phyloP scores from a whole-genome alignment of 2,329 filamentous ascomycete species.

The Colletotrichum tropicicola region DNA sequence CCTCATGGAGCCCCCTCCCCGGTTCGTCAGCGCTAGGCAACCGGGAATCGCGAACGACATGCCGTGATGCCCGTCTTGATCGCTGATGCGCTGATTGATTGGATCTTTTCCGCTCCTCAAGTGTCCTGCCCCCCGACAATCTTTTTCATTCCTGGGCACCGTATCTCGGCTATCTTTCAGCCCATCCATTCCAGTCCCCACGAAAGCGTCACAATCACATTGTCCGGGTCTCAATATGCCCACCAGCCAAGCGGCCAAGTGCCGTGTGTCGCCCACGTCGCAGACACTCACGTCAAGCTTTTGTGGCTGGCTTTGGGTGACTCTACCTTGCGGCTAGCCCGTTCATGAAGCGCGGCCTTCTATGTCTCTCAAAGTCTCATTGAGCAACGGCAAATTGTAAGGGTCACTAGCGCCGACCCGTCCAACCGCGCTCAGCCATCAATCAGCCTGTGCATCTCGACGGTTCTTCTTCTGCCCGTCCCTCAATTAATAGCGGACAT shows the following conservation, averaged over 20 bases:
- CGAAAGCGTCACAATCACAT: too few relatives aligned
- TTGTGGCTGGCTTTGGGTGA: slow-evolving; percentile 11
- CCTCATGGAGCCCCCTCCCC: neutral
- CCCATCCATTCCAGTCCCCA: too few relatives aligned
- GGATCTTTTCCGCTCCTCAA: too few relatives aligned
- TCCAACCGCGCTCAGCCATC: neutral
- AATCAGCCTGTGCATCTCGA: neutral
- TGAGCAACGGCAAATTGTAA: neutral
- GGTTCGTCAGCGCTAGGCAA: slow-evolving; percentile 13
- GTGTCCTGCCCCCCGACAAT: too few relatives aligned
- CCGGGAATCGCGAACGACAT: too few relatives aligned
- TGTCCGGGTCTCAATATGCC: neutral
- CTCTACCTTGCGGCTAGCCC: slow-evolving; percentile 3
- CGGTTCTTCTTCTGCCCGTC: neutral
- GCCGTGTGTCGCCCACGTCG: neutral
- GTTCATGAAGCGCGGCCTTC: neutral
- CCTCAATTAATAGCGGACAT: neutral
- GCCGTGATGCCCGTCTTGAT: too few relatives aligned
- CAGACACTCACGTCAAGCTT: slow-evolving; percentile 12
- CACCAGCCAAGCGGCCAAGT: too few relatives aligned
- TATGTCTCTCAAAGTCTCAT: neutral
- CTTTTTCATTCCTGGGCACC: too few relatives aligned
- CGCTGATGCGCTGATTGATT: too few relatives aligned
- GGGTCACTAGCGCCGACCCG: neutral
- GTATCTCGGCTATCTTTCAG: too few relatives aligned